Evolutionary conservation across 2,329 filamentous ascomycete species (phyloP).

Genomic region (Aureobasidium sp.): DNA sequence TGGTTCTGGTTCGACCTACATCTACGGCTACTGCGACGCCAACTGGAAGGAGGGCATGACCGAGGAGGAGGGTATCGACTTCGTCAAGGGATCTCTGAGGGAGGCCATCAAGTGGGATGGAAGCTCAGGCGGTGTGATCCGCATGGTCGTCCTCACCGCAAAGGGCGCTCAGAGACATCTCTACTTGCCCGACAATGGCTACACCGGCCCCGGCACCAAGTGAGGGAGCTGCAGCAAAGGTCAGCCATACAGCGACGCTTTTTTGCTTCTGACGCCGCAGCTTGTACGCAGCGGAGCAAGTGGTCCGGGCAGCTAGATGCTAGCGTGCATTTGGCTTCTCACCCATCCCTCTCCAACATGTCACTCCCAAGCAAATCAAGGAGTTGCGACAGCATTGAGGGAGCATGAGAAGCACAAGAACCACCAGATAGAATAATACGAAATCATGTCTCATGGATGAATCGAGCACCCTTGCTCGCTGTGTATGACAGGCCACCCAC

Average conservation of each 20-base stretch:
- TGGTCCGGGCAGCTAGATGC: slow-evolving; percentile 11
- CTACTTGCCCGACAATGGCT: slow-evolving; percentile 88
- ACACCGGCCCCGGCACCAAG: slow-evolving; percentile 60
- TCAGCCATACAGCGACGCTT: neutral
- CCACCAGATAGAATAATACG: slow-evolving; percentile 1
- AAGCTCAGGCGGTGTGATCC: slow-evolving; percentile 94
- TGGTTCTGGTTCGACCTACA: slow-evolving; percentile 96
- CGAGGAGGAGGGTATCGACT: slow-evolving; percentile 78
- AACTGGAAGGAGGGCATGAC: slow-evolving; percentile 95
- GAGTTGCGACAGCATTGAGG: neutral
- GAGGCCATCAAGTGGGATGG: slow-evolving; percentile 99
- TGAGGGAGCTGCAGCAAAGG: neutral
- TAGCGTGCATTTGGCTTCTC: slow-evolving; percentile 11
- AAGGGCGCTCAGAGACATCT: slow-evolving; percentile 86
- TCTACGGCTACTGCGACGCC: slow-evolving; percentile 96
- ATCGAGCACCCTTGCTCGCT: neutral
- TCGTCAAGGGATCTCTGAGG: slow-evolving; percentile 81
- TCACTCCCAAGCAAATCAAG: neutral
- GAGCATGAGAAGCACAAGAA: neutral
- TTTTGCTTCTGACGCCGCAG: slow-evolving; percentile 5
- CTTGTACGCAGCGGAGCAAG: neutral
- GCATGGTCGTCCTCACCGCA: slow-evolving; percentile 91
- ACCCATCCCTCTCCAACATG: neutral
- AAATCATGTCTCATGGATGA: slow-evolving; percentile 8
- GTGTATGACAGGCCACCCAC: neutral